Evolutionary conservation across 768 basidiomycete species (phyloP).

Genomic region (Calocybe cyanea): DNA sequence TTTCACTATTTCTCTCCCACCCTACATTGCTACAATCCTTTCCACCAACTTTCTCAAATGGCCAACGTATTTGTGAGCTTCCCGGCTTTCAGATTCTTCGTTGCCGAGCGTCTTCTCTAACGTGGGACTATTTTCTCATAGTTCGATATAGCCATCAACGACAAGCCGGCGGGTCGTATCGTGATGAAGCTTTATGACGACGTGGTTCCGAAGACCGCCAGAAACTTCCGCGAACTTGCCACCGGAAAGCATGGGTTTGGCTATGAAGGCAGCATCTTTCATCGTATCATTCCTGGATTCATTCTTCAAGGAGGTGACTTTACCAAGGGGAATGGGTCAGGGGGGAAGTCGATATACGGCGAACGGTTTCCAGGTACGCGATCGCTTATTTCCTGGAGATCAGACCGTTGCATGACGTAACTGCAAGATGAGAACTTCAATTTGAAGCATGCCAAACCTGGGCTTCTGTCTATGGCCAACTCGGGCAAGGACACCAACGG

Average conservation of each 20-base stretch:
- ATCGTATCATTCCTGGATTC: constrained; percentile 71
- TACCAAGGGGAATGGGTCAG: constrained; percentile 66
- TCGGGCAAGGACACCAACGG: constrained; percentile 79
- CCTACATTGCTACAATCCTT: not conserved
- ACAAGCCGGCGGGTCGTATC: constrained; percentile 59
- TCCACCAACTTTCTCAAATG: constrained; percentile 6
- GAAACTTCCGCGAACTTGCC: constrained; percentile 78
- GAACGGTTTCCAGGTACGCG: constrained; percentile 65
- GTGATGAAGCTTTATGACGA: constrained; percentile 82
- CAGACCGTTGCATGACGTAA: constrained; percentile 17
- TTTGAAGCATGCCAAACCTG: constrained; percentile 62
- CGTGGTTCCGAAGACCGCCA: constrained; percentile 73
- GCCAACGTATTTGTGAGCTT: constrained; percentile 17
- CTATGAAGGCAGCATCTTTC: constrained; percentile 65
- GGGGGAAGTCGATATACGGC: constrained; percentile 83
- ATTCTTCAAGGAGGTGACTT: constrained; percentile 90
- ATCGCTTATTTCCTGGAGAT: constrained; percentile 25
- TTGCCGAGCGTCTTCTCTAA: not conserved
- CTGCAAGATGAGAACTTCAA: constrained; percentile 77
- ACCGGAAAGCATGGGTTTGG: constrained; percentile 65
- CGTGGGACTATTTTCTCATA: constrained; percentile 20
- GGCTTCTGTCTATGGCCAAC: constrained; percentile 78
- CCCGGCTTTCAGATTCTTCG: not conserved
- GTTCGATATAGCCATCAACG: constrained; percentile 66
- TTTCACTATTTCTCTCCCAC: not conserved